These are phyloP conservation scores for Mercurialis annua DNA, from an alignment of 345 rosid genomes.

Conservation along the genomic window DNA sequence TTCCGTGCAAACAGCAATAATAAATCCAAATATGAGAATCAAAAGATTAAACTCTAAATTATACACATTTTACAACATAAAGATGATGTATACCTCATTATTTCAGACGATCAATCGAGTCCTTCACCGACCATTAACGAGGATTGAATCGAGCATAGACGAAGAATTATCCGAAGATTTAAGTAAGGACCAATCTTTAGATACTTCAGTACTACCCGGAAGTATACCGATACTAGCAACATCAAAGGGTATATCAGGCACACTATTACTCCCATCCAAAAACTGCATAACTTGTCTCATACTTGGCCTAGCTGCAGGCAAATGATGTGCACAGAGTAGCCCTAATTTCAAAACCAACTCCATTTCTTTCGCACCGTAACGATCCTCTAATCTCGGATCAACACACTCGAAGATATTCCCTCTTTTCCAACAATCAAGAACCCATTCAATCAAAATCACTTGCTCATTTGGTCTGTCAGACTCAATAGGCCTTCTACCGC, in stretches of 20 bases:
- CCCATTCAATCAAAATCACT: background rate
- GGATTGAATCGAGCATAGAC: background rate
- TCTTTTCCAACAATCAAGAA: background rate
- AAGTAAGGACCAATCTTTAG: background rate
- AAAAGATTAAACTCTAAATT: too few species aligned
- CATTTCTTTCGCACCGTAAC: background rate
- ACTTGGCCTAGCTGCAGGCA: background rate
- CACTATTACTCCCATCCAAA: background rate
- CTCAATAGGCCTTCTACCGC: background rate
- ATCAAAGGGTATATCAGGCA: background rate
- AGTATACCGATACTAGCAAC: background rate
- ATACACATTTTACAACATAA: too few species aligned
- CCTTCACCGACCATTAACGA: background rate
- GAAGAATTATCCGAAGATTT: background rate
- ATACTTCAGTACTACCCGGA: background rate
- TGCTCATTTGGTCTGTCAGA: background rate
- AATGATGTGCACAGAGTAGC: background rate
- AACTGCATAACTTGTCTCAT: background rate
- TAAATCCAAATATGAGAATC: too few species aligned
- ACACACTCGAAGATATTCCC: background rate
- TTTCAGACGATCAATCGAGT: background rate
- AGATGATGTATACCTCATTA: background rate
- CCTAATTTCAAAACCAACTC: background rate
- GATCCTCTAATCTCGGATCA: background rate
- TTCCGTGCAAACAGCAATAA: too few species aligned